Evolutionary conservation across 202 grass and related monocot genomes (phyloP).

Genomic region (Zizania palustris): DNA sequence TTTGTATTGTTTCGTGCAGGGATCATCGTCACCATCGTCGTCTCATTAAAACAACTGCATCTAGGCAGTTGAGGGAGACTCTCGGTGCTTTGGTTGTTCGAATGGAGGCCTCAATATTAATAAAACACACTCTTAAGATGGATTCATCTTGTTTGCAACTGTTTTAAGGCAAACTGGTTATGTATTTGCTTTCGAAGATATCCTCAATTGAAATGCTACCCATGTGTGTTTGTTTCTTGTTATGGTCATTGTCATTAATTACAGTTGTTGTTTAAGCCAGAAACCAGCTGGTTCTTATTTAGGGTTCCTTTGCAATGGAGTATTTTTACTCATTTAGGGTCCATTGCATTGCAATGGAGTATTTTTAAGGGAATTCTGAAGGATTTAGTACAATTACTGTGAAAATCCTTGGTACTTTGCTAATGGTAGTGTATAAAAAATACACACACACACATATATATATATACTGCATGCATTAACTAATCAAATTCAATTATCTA

Average conservation of each 20-base stretch:
- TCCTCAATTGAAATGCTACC: not conserved
- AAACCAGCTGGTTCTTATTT: not conserved
- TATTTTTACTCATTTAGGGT: not conserved
- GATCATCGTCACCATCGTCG: not conserved
- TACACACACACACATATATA: no score
- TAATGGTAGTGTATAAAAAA: no score
- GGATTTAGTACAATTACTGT: no score
- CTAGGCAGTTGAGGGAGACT: not conserved
- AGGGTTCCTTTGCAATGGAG: not conserved
- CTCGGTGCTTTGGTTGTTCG: conserved; percentile 5
- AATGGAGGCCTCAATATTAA: conserved; percentile 27
- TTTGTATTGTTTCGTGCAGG: not conserved
- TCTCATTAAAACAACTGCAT: conserved; percentile 31
- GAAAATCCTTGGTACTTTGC: no score
- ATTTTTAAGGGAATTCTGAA: no score
- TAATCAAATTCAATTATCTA: no score
- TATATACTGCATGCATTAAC: no score
- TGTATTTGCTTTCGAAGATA: conserved; percentile 29
- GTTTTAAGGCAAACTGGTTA: conserved; percentile 23
- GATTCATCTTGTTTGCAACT: conserved; percentile 31
- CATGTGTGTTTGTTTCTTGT: not conserved
- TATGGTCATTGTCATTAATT: not conserved
- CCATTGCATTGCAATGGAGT: not conserved
- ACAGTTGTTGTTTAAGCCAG: not conserved
- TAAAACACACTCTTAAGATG: conserved; percentile 32